Percentiles rank a stretch among this genome's conserved stretches.
Conservation (phyloP, 75 land plant species). For the Azolla pinnata region DNA sequence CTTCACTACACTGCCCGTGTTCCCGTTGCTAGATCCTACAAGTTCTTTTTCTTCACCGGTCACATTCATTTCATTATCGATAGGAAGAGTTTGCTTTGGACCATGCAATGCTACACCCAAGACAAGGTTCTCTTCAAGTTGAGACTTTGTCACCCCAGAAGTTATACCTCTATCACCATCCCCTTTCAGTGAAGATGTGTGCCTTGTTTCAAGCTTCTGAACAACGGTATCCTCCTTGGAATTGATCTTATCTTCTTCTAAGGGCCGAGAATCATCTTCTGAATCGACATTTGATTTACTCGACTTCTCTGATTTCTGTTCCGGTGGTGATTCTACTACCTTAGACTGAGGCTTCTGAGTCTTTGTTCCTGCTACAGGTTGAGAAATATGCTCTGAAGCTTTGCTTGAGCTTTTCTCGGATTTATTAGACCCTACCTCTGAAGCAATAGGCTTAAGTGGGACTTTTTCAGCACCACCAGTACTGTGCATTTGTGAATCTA, state of each 20-base stretch:
- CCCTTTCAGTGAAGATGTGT: conserved; percentile 7
- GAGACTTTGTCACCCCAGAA: conserved; percentile 16
- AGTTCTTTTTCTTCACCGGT: conserved; percentile 7
- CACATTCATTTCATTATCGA: conserved; percentile 44
- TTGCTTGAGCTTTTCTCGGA: neutral
- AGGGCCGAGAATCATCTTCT: neutral
- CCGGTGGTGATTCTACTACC: too few relatives aligned
- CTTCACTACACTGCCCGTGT: conserved; percentile 4
- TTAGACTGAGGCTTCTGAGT: too few relatives aligned
- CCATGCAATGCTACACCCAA: conserved; percentile 93
- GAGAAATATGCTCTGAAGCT: neutral
- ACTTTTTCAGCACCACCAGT: neutral
- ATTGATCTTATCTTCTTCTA: neutral
- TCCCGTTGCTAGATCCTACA: conserved; percentile 14
- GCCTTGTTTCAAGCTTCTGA: neutral
- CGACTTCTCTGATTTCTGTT: too few relatives aligned
- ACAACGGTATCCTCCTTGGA: neutral
- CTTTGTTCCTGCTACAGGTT: neutral
- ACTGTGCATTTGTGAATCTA: conserved; percentile 6
- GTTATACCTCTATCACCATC: conserved; percentile 9
- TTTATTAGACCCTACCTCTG: too few relatives aligned
- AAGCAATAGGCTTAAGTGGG: too few relatives aligned
- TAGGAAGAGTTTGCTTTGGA: conserved; percentile 75
- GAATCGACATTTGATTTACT: too few relatives aligned
- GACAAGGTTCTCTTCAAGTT: conserved; percentile 68